Conservation (phyloP, 1,139 yeast species). For the Kodamaea plutei region DNA sequence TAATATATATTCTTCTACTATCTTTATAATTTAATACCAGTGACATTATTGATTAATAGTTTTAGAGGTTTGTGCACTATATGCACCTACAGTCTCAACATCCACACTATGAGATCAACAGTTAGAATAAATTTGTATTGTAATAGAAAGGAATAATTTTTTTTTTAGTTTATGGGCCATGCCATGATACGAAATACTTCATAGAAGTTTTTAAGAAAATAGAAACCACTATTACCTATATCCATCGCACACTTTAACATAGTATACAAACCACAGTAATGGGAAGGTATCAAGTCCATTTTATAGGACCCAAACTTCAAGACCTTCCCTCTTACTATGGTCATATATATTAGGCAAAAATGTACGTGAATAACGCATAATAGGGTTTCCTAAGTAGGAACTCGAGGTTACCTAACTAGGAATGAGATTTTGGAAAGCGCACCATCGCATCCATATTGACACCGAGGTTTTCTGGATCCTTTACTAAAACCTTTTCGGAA, state of each 20-base stretch:
- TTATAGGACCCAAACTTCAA: conserved; percentile 6
- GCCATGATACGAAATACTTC: too few species aligned
- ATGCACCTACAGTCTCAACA: neutral
- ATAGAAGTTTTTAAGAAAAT: too few species aligned
- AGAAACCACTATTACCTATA: conserved; percentile 11
- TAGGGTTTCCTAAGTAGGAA: conserved; percentile 8
- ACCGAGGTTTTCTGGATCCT: conserved; percentile 21
- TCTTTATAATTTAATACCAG: too few species aligned
- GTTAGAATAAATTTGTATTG: too few species aligned
- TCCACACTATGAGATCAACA: too few species aligned
- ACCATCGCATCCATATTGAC: conserved; percentile 41
- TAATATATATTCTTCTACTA: too few species aligned
- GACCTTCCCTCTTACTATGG: conserved; percentile 17
- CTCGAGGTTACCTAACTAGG: conserved; percentile 25
- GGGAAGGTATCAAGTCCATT: conserved; percentile 12
- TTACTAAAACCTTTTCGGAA: conserved; percentile 14
- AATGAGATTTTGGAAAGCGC: conserved; percentile 15
- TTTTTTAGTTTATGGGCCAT: too few species aligned
- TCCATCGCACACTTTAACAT: conserved; percentile 16
- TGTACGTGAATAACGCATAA: conserved; percentile 14
- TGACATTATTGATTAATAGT: too few species aligned
- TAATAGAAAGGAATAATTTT: too few species aligned
- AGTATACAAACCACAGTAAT: conserved; percentile 19
- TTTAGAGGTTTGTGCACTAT: neutral
- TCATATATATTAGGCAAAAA: conserved; percentile 18